These are phyloP conservation scores for Cordyceps cateniannulata DNA, from an alignment of 2,329 filamentous ascomycete genomes.

Conservation along the genomic window DNA sequence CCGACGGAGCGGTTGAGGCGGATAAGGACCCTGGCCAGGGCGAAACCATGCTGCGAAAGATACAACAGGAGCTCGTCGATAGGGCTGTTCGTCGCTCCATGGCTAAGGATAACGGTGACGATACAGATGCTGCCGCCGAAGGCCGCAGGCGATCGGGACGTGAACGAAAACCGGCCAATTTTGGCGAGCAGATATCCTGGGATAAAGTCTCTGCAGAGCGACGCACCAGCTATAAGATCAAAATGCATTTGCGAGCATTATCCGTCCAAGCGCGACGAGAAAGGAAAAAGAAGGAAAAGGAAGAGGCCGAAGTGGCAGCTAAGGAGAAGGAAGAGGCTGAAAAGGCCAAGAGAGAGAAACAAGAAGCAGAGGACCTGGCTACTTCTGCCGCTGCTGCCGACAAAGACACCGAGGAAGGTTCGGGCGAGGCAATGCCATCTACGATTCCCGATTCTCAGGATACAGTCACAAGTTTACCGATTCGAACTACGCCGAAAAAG, in stretches of 20 bases:
- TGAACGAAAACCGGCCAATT: constrained; percentile 23
- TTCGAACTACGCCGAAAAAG: constrained; percentile 7
- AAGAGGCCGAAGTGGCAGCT: constrained; percentile 8
- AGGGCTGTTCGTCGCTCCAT: constrained; percentile 4
- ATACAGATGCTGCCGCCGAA: constrained; percentile 22
- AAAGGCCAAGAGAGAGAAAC: constrained; percentile 5
- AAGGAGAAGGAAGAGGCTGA: constrained; percentile 7
- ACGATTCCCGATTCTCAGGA: constrained; percentile 13
- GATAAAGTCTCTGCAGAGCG: constrained; percentile 15
- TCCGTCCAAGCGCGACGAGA: not conserved
- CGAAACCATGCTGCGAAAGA: constrained; percentile 1
- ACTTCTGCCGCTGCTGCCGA: not conserved
- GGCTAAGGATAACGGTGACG: constrained; percentile 20
- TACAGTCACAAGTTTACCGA: not conserved
- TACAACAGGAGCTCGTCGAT: constrained; percentile 9
- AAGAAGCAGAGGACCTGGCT: not conserved
- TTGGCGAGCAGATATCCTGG: constrained; percentile 26
- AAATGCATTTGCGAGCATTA: constrained; percentile 7
- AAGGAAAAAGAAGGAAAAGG: not conserved
- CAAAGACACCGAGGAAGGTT: not conserved
- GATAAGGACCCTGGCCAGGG: not conserved
- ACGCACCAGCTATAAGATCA: constrained; percentile 10
- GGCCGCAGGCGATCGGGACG: constrained; percentile 22
- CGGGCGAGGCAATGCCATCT: not conserved
- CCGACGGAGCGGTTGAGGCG: not conserved